phyloP scores from a whole-genome alignment of 139 green algal genomes.

The Coelastrella sp. region DNA sequence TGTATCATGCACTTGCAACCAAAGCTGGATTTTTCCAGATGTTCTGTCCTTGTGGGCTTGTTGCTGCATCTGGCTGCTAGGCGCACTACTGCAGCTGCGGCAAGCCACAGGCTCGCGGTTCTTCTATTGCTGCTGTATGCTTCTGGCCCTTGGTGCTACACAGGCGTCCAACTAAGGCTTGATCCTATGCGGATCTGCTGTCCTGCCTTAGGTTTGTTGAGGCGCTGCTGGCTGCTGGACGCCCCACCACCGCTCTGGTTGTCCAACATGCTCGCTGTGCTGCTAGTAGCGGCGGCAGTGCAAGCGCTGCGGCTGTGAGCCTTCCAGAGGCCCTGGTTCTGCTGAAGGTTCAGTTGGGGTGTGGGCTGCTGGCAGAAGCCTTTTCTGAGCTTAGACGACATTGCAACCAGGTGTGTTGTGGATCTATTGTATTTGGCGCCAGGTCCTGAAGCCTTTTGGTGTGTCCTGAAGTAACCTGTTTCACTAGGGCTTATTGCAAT shows the following conservation, averaged over 20 bases:
- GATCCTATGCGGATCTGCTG: not conserved
- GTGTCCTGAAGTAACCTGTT: too few relatives aligned
- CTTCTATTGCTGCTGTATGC: too few relatives aligned
- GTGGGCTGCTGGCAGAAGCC: slow-evolving; percentile 42
- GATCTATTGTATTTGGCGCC: too few relatives aligned
- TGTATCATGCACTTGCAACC: too few relatives aligned
- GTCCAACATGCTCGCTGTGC: slow-evolving; percentile 37
- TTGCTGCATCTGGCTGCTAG: too few relatives aligned
- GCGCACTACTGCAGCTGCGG: too few relatives aligned
- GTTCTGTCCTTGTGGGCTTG: too few relatives aligned
- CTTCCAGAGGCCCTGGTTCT: slow-evolving; percentile 29
- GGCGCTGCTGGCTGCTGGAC: slow-evolving; percentile 18
- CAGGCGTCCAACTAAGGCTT: not conserved
- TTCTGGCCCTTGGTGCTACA: not conserved
- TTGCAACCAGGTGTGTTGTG: slow-evolving; percentile 24
- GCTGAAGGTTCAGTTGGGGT: slow-evolving; percentile 39
- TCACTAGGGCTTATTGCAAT: too few relatives aligned
- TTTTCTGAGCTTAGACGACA: slow-evolving; percentile 19
- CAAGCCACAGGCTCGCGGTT: too few relatives aligned
- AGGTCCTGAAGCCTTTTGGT: too few relatives aligned
- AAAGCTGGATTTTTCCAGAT: too few relatives aligned
- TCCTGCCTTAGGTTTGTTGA: slow-evolving; percentile 34
- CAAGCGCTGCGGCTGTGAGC: not conserved
- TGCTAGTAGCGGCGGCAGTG: not conserved
- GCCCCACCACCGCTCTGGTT: slow-evolving; percentile 14